Base-by-base conservation (phyloP, 2,329 filamentous ascomycete genomes). In the Ceratocystis harringtonii region DNA sequence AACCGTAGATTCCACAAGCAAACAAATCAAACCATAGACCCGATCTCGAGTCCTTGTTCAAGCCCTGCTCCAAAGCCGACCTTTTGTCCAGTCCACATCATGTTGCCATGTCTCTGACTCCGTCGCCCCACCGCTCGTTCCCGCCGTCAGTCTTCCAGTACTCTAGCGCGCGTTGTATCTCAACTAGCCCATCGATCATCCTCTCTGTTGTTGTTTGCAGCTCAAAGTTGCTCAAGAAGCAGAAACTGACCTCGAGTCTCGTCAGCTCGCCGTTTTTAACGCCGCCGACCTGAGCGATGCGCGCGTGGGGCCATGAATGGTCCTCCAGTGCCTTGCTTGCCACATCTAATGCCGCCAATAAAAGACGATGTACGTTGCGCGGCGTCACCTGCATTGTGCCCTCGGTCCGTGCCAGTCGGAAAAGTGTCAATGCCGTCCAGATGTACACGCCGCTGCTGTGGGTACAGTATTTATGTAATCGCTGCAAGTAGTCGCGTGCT, bases 291-390 rank as follows among this genome's bases (percentile, higher is more conserved):
- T 86, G 88, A 19, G 92, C 86, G 69, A 96, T 85, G 65, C 90
- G 87, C 67, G 81, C 81, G 76, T 96, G 92, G 7, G 89, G 84
- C 76, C 95, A 96, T 70, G 87, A 89, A 64, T 92, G 81, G 74
- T 97, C 92, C 74, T 99, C 92, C n/a, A 96, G 78, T 0, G 90
- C 89, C 76, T 97, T 99, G 83, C 92, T 94, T 15, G 92, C 91
- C 2, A 96, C 89, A 44, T 92, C 80, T 64, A 96, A 79, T 5
- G 88, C 89, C 0, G 90, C 92, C 17, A 99, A 81, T 41, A 95
- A 80, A 6, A 97, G 78, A 1, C 94, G 85, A 74, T 99, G 92
- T 68, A 90, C 87, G 68, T 95, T 97, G 66, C 90, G 83, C 66
- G 82, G 81, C 2, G 91, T 95, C 6, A 96, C 87, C 0, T 87